Evolutionary conservation across 164 flowering plant genomes (phyloP), one percentile per base, ranked within the genome.

Genomic region (Annona cherimola): DNA sequence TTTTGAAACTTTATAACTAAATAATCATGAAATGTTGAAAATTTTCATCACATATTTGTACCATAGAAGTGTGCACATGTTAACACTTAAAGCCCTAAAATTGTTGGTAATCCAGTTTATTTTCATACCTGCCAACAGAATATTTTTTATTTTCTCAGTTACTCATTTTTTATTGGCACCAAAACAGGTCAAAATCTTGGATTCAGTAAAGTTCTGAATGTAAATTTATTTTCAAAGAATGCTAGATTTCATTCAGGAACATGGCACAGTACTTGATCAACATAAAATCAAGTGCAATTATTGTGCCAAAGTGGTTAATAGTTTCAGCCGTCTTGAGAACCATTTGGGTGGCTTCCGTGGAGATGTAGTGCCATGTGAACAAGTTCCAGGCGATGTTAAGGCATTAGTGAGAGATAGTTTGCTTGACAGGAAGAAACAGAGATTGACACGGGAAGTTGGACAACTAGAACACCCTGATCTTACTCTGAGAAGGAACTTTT

Each of bases 261-360:
- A 90, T 75, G 85, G 91, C 41, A 72, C 70, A 9, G 42, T 66
- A 18, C 19, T 84, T 26, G 86, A 84, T 67, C 50, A 61, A 5
- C 45, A 69, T 18, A 83, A 75, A 67, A 79, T 85, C 16, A 70
- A 61, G 39, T 90, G 91, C 80, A 84, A 81, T 5, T 83, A 88
- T 59, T 88, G 94, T 75, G 76, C 54, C 43, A 88, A 85, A 71
- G 81, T 68, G 16, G 69, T 88, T 35, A 67, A 77, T 73, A 83
- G 87, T 1, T 79, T 74, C n/a, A 61, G 5, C 57, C 89, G 89
- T 43, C 85, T 90, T 1, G 84, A 81, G 80, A 71, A 68, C 65
- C 92, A 88, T 68, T 75, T 90, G 7, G 91, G 81, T 44, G 82
- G 88, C 46, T 64, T 82, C 6, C 70, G 84, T n/a, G 83, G 84